These are phyloP conservation scores for Umbelopsis ramanniana DNA, from an alignment of 192 early-diverging fungal species.

Conservation along the genomic window DNA sequence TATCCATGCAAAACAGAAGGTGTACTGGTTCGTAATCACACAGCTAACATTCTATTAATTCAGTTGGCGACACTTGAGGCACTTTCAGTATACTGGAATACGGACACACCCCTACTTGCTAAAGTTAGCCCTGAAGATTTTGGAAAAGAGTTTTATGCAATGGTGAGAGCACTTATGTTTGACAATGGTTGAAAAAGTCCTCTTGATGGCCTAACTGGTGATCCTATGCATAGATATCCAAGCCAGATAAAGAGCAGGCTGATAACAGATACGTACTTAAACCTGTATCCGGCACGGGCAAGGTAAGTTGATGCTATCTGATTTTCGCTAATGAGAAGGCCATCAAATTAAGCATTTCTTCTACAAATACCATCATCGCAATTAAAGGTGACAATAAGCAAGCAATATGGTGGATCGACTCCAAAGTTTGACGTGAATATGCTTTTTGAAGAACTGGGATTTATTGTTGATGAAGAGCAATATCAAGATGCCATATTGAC, in stretches of 20 bases:
- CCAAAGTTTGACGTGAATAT: conserved; percentile 60
- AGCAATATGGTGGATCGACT: conserved; percentile 19
- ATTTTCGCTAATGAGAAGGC: no score
- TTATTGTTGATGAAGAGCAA: conserved; percentile 77
- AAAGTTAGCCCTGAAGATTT: conserved; percentile 22
- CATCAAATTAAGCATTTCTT: conserved; percentile 26
- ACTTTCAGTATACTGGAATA: conserved; percentile 79
- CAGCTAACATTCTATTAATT: not conserved
- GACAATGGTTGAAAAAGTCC: conserved; percentile 24
- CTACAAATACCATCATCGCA: conserved; percentile 40
- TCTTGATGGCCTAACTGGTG: not conserved
- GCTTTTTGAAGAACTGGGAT: conserved; percentile 78
- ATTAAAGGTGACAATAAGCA: conserved; percentile 30
- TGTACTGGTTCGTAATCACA: not conserved
- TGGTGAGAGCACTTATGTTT: conserved; percentile 21
- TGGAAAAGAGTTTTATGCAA: conserved; percentile 14
- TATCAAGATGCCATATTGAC: conserved; percentile 70
- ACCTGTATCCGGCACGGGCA: conserved; percentile 80
- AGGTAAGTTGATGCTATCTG: conserved; percentile 39
- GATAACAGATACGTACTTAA: conserved; percentile 71
- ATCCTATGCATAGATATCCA: conserved; percentile 46
- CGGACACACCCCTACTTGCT: conserved; percentile 45
- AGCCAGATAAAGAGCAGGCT: conserved; percentile 43
- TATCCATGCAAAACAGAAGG: no score
- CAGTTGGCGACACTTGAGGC: conserved; percentile 62